A percentile compares a stretch with the other conserved stretches of the same genome.
These are phyloP conservation scores for Decorospora gaudefroyi DNA, from an alignment of 2,329 filamentous ascomycete species.

Conservation along the genomic window DNA sequence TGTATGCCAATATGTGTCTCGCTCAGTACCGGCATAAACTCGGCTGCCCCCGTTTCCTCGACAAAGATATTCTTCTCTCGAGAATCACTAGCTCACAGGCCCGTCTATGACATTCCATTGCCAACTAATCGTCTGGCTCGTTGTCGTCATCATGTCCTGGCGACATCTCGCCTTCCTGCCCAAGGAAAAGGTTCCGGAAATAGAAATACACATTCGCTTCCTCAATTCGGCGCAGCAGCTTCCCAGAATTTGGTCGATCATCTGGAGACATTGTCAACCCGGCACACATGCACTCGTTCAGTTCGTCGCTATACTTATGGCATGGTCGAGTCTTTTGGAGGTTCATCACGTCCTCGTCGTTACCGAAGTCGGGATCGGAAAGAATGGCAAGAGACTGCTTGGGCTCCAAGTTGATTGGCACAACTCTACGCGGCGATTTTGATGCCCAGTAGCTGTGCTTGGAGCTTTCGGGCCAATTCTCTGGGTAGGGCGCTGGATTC, in stretches of 20 bases:
- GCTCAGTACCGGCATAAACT: conserved; percentile 21
- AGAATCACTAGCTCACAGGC: not conserved
- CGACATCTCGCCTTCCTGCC: not conserved
- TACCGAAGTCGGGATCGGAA: not conserved
- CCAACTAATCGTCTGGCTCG: not conserved
- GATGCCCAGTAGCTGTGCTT: conserved; percentile 16
- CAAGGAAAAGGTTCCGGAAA: not conserved
- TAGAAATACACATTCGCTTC: not conserved
- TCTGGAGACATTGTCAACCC: conserved; percentile 15
- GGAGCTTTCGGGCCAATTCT: not conserved
- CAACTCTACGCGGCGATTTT: conserved; percentile 10
- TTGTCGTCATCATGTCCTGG: not conserved
- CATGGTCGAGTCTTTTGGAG: conserved; percentile 12
- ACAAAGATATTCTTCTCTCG: too few species aligned
- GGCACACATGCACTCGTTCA: conserved; percentile 24
- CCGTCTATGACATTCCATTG: too few species aligned
- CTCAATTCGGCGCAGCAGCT: not conserved
- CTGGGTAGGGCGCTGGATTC: not conserved
- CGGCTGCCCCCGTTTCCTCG: conserved; percentile 13
- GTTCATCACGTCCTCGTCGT: not conserved
- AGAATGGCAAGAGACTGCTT: not conserved
- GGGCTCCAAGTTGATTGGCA: conserved; percentile 19
- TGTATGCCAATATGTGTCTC: too few species aligned
- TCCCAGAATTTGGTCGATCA: conserved; percentile 12
- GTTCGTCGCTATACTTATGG: conserved; percentile 19